These are phyloP conservation scores for Hemisphaericaspora nanyangensis DNA, from an alignment of 805 yeast genomes.

Conservation along the genomic window DNA sequence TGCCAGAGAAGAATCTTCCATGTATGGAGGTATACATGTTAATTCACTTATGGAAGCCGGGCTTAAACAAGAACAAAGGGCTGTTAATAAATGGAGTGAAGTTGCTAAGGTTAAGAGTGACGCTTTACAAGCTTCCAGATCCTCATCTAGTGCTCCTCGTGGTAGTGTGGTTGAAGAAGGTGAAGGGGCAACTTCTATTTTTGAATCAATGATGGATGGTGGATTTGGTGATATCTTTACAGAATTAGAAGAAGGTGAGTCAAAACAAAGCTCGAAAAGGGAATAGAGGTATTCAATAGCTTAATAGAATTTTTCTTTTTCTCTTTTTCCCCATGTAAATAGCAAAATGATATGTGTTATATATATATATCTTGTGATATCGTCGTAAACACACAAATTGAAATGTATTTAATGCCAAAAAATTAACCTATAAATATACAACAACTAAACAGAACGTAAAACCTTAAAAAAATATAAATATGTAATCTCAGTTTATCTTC, in stretches of 20 bases:
- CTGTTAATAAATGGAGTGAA: conserved; percentile 68
- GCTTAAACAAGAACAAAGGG: conserved; percentile 63
- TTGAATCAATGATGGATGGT: no score
- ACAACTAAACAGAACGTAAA: no score
- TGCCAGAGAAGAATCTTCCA: conserved; percentile 74
- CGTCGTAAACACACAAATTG: no score
- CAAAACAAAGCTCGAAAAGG: neutral
- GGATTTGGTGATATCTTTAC: conserved; percentile 7
- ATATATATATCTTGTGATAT: no score
- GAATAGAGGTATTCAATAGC: no score
- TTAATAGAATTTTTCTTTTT: no score
- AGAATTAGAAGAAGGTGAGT: conserved; percentile 3
- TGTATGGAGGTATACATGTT: conserved; percentile 79
- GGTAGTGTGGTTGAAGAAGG: conserved; percentile 16
- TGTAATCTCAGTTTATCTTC: no score
- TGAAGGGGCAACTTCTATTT: conserved; percentile 11
- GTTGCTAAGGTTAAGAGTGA: conserved; percentile 66
- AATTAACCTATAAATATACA: no score
- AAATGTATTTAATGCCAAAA: no score
- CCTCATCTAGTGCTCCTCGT: conserved; percentile 19
- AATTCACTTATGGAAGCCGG: conserved; percentile 58
- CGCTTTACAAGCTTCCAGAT: conserved; percentile 44
- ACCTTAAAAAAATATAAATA: no score
- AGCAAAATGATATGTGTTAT: no score
- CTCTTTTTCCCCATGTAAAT: no score